Evolutionary conservation across 495 filamentous ascomycete species (phyloP).

Genomic region (Aspergillus leporis): DNA sequence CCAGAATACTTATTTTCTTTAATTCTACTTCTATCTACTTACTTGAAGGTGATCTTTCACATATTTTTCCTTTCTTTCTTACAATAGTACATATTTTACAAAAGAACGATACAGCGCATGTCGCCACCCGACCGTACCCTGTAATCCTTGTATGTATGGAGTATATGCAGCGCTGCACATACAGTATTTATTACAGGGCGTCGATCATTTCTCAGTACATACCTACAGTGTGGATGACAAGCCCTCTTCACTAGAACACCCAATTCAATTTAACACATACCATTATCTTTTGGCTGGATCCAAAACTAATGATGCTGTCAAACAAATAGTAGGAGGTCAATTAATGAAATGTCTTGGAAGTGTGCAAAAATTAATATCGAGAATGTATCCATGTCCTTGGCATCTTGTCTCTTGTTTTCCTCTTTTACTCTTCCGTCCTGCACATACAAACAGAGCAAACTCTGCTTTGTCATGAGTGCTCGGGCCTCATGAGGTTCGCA

Average conservation of each 20-base stretch:
- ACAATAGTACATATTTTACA: too few species aligned
- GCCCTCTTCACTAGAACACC: conserved; percentile 1
- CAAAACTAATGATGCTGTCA: background rate
- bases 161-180: background rate
- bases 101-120: background rate
- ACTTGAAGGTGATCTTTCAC: background rate
- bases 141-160: background rate
- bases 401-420: conserved; percentile 1
- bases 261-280: background rate
- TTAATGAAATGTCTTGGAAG: background rate
- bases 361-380: background rate
- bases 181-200: background rate
- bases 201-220: conserved; percentile 2
- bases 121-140: background rate
- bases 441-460: conserved; percentile 9
- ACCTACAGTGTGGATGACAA: background rate
- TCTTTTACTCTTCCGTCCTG: conserved; percentile 7
- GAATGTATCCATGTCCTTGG: background rate
- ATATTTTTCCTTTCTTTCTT: background rate
- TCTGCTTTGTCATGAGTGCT: conserved; percentile 21
- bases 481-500: conserved; percentile 31
- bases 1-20: background rate
- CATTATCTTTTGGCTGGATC: background rate
- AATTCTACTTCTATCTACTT: background rate
- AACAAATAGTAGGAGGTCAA: background rate